Percentiles rank a stretch among this genome's conserved stretches.
Evolutionary conservation across 2,329 filamentous ascomycete genomes (phyloP).

Genomic region (Hypomyces rosellus): DNA sequence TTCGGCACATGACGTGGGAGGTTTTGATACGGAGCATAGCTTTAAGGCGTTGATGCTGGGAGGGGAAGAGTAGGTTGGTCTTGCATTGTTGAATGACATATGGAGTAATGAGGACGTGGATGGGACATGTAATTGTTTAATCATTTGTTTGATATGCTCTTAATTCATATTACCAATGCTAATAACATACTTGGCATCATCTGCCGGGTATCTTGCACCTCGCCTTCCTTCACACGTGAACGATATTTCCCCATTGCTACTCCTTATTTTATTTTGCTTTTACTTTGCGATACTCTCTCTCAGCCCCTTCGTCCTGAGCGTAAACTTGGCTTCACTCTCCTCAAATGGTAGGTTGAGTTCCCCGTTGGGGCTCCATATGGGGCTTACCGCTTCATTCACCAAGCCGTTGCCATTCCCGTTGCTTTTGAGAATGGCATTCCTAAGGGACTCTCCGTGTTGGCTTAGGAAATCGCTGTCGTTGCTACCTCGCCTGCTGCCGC

Average conservation of each 20-base stretch:
- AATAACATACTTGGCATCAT: not conserved
- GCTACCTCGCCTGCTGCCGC: constrained; percentile 37
- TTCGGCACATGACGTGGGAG: not conserved
- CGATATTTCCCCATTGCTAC: not conserved
- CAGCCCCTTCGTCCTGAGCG: constrained; percentile 50
- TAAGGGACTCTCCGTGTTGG: constrained; percentile 37
- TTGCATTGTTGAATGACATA: not conserved
- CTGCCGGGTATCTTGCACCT: not conserved
- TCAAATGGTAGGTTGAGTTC: constrained; percentile 39
- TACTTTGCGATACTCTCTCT: constrained; percentile 36
- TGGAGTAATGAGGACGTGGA: not conserved
- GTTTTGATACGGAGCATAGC: not conserved
- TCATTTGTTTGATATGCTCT: not conserved
- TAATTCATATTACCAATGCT: not conserved
- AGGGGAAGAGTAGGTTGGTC: not conserved
- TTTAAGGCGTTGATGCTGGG: not conserved
- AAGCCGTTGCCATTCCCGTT: constrained; percentile 17
- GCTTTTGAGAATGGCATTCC: constrained; percentile 27
- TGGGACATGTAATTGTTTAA: not conserved
- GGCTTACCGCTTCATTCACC: not conserved
- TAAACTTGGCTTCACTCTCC: constrained; percentile 40
- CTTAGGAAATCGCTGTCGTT: constrained; percentile 34
- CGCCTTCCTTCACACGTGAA: not conserved
- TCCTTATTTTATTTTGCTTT: not conserved
- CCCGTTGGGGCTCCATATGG: constrained; percentile 13